Conservation (phyloP, 108 stramenopile genomes). For the Mayamaea pseudoterrestris region DNA sequence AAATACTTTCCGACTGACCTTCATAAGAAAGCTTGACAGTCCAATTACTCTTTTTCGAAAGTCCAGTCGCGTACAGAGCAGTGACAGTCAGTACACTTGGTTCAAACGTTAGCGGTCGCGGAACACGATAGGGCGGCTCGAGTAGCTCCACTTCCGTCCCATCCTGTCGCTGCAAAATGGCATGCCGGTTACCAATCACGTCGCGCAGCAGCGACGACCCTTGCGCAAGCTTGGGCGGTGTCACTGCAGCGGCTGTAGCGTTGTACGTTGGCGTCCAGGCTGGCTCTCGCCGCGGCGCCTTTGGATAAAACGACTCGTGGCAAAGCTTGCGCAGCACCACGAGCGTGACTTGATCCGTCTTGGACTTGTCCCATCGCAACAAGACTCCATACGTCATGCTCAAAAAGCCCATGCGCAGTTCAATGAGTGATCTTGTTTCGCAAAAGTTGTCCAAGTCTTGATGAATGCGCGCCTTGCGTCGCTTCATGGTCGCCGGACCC, state of each 20-base stretch:
- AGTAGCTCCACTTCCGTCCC: constrained; percentile 34
- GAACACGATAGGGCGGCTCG: constrained; percentile 28
- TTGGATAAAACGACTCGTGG: constrained; percentile 41
- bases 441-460: constrained; percentile 4
- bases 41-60: constrained; percentile 12
- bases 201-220: too few relatives aligned
- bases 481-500: constrained; percentile 18
- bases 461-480: constrained; percentile 19
- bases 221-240: too few relatives aligned
- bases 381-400: constrained; percentile 49
- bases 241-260: background rate
- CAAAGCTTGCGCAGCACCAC: constrained; percentile 54
- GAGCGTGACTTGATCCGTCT: constrained; percentile 23
- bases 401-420: constrained; percentile 44
- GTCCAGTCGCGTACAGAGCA: constrained; percentile 9
- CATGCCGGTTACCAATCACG: constrained; percentile 6
- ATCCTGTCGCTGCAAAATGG: constrained; percentile 6
- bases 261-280: background rate
- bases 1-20: constrained; percentile 13
- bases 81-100: constrained; percentile 14
- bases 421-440: constrained; percentile 47
- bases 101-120: constrained; percentile 18
- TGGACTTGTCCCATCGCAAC: constrained; percentile 29
- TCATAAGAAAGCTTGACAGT: constrained; percentile 15
- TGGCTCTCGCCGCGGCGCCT: background rate